These are phyloP conservation scores for Gaeumannomyces sp. DNA, from an alignment of 2,329 filamentous ascomycete genomes.

Conservation along the genomic window DNA sequence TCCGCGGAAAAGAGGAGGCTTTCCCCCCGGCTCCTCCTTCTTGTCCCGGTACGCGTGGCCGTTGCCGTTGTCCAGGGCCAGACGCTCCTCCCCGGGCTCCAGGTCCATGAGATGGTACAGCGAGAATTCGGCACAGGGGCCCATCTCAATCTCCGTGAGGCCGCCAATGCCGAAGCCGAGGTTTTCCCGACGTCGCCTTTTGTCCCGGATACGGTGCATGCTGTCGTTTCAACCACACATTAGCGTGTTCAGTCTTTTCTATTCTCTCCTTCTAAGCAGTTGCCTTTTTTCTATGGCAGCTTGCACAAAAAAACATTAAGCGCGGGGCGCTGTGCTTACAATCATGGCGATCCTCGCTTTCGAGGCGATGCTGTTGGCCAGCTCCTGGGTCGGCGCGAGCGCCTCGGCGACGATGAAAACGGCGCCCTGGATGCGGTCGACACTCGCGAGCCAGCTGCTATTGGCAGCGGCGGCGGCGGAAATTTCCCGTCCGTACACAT, in stretches of 20 bases:
- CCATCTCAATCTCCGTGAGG: slow-evolving; percentile 7
- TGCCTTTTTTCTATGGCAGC: too few relatives aligned
- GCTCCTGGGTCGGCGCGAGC: slow-evolving; percentile 35
- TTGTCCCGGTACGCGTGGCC: too few relatives aligned
- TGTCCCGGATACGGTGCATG: slow-evolving; percentile 44
- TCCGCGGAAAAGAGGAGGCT: slow-evolving; percentile 5
- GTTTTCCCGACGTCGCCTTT: slow-evolving; percentile 45
- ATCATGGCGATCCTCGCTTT: slow-evolving; percentile 32
- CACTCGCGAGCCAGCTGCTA: slow-evolving; percentile 9
- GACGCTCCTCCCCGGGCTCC: slow-evolving; percentile 13
- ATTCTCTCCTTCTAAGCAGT: too few relatives aligned
- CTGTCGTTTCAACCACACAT: too few relatives aligned
- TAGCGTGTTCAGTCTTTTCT: too few relatives aligned
- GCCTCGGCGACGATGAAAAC: slow-evolving; percentile 42
- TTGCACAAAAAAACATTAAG: too few relatives aligned
- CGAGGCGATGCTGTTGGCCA: slow-evolving; percentile 36
- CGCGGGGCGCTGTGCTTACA: neutral
- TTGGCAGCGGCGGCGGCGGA: slow-evolving; percentile 25
- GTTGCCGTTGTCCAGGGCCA: too few relatives aligned
- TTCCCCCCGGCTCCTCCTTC: neutral
- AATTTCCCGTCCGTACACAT: slow-evolving; percentile 29
- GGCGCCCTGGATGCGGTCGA: slow-evolving; percentile 24
- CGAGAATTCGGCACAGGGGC: slow-evolving; percentile 30
- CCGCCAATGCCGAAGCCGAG: slow-evolving; percentile 27
- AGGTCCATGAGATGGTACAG: slow-evolving; percentile 44